Base-by-base conservation (phyloP, 2,329 filamentous ascomycete species). In the Talaromyces funiculosus region DNA sequence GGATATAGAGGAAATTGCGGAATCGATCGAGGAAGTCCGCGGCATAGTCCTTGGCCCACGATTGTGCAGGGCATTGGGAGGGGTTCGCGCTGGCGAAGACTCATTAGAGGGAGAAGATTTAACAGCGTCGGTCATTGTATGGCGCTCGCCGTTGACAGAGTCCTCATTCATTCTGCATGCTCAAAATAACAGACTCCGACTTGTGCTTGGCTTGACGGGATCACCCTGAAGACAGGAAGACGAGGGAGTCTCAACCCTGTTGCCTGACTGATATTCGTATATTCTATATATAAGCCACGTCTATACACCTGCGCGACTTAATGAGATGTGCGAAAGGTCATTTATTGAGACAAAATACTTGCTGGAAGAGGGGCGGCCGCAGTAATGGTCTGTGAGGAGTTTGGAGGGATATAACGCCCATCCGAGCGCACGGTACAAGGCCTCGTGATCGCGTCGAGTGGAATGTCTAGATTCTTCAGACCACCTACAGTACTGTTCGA, bases 1-100 rank as follows among this genome's bases (percentile, higher is more conserved):
- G 43, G 90, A 90, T 53, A 90, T 81, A 9, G 85, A 84, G 2
- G 93, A 96, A 51, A 95, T 88, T n/a, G 90, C 89, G 10, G 92
- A 97, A 73, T 97, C 93, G 69, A 96, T 93, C 10, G 93, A 97
- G 3, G 90, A 89, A 60, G 89, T 96, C 68, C 92, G 86, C 60
- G 87, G 85, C 67, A 80, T 76, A 53, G 65, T 64, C 57, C 73
- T 72, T 57, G 73, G 70, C n/a, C 66, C 67, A 56, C 67, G 57
- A 55, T 69, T 71, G 53, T 72, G 69, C 53, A 67, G 68, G 51
- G 67, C 62, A 60, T 66, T 69, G 51, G 69, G 66, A 40, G 71
- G 62, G 53, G 71, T 70, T 62, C 66, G 71, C 53, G 69, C 65
- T 29, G 65, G 63, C 9, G 71, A 70, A 59, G 57, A 62, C 35